Conservation (phyloP, 2,329 filamentous ascomycete genomes). For the Cercospora sp. region DNA sequence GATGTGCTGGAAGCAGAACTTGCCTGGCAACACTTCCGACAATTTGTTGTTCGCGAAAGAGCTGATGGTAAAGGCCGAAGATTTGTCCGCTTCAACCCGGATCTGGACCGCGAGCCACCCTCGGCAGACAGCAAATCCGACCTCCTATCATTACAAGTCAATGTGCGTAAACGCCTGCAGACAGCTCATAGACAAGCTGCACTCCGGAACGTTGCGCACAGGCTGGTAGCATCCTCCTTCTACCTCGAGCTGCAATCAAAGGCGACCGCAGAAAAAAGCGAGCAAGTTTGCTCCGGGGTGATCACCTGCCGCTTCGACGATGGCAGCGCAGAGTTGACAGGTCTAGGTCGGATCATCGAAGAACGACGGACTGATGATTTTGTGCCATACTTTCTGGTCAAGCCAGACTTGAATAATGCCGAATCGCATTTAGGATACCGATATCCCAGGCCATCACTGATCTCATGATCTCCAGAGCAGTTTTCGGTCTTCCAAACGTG, state of each 20-base stretch:
- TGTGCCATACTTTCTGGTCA: slow-evolving; percentile 40
- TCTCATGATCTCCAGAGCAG: slow-evolving; percentile 34
- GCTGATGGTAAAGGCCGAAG: slow-evolving; percentile 32
- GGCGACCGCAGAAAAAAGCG: slow-evolving; percentile 35
- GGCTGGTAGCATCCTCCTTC: slow-evolving; percentile 43
- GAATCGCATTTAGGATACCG: slow-evolving; percentile 32
- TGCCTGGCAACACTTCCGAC: slow-evolving; percentile 40
- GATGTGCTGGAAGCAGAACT: slow-evolving; percentile 42
- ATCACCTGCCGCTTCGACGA: slow-evolving; percentile 41
- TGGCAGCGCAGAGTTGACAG: slow-evolving; percentile 37
- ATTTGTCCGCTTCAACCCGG: slow-evolving; percentile 42
- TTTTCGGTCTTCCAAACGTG: slow-evolving; percentile 38
- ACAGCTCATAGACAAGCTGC: slow-evolving; percentile 35
- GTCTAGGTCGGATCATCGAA: slow-evolving; percentile 37
- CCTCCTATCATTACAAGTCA: slow-evolving; percentile 36
- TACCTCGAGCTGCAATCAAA: slow-evolving; percentile 42
- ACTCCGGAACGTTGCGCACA: slow-evolving; percentile 38
- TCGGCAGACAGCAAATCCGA: slow-evolving; percentile 41
- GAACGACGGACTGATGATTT: slow-evolving; percentile 34
- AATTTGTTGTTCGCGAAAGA: slow-evolving; percentile 32
- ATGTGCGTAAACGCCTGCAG: slow-evolving; percentile 37
- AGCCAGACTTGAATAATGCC: slow-evolving; percentile 28
- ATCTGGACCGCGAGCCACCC: slow-evolving; percentile 37
- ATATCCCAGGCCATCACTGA: slow-evolving; percentile 32
- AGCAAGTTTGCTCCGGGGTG: slow-evolving; percentile 36